phyloP scores from a whole-genome alignment of 768 basidiomycete genomes.

The Mycena rebaudengoi region DNA sequence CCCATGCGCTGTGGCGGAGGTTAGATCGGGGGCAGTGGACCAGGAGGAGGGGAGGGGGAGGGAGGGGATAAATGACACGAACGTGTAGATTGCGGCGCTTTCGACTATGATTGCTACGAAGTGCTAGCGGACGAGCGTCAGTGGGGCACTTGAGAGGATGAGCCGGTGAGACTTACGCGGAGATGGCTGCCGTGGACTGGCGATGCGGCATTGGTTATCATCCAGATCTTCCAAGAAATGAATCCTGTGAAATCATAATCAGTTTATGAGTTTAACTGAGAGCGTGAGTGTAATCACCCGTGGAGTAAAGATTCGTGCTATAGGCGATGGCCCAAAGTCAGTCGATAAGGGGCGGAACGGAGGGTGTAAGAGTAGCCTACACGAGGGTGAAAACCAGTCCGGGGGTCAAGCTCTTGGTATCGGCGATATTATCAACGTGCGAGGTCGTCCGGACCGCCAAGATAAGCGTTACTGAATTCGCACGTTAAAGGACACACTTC shows the following conservation, averaged over 20 bases:
- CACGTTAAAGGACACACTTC: background rate
- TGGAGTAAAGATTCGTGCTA: conserved; percentile 15
- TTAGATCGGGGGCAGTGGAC: too few relatives aligned
- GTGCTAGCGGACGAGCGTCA: background rate
- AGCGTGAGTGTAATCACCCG: background rate
- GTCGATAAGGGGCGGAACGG: background rate
- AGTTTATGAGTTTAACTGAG: background rate
- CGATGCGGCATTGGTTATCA: background rate
- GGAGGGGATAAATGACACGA: background rate
- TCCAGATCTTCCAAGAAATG: conserved; percentile 14
- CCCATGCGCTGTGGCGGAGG: background rate
- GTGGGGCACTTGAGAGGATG: background rate
- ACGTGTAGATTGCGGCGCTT: conserved; percentile 14
- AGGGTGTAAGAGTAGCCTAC: background rate
- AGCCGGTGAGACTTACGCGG: background rate
- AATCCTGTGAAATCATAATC: background rate
- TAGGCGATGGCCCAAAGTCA: background rate
- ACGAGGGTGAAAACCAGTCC: conserved; percentile 7
- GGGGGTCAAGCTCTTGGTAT: conserved; percentile 6
- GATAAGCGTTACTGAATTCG: background rate
- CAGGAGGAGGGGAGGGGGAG: background rate
- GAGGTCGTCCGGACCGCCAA: background rate
- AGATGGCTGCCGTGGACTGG: background rate
- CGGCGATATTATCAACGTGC: background rate
- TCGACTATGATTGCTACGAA: conserved; percentile 1